These are phyloP conservation scores for Apiotrichum mycotoxinovorans DNA, from an alignment of 1,284 basidiomycete species.

Conservation along the genomic window DNA sequence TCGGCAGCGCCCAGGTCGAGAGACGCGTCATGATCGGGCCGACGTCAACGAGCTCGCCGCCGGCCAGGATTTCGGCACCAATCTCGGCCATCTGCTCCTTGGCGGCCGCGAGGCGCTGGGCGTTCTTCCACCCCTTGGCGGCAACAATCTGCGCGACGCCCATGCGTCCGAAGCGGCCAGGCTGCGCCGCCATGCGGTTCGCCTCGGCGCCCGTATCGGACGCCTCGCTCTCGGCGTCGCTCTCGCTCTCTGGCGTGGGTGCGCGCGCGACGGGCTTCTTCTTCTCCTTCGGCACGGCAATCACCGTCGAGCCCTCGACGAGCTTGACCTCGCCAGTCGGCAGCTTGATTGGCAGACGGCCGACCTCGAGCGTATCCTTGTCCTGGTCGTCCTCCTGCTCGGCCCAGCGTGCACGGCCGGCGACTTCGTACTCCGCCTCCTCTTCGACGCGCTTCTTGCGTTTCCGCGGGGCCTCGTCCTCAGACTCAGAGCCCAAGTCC, in stretches of 20 bases:
- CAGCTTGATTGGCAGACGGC: slow-evolving; percentile 79
- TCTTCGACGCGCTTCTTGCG: slow-evolving; percentile 32
- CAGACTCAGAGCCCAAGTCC: slow-evolving; percentile 20
- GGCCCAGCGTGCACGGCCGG: slow-evolving; percentile 33
- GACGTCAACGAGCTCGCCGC: slow-evolving; percentile 54
- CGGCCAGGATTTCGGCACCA: slow-evolving; percentile 82
- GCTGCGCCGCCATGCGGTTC: slow-evolving; percentile 38
- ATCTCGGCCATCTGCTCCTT: slow-evolving; percentile 85
- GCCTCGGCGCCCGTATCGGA: slow-evolving; percentile 53
- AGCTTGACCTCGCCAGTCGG: slow-evolving; percentile 67
- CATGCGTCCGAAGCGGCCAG: slow-evolving; percentile 67
- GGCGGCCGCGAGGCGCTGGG: slow-evolving; percentile 66
- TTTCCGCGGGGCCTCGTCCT: slow-evolving; percentile 19
- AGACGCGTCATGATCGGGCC: slow-evolving; percentile 78
- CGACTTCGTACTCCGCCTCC: slow-evolving; percentile 45
- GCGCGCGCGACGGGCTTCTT: slow-evolving; percentile 46
- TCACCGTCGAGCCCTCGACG: slow-evolving; percentile 47
- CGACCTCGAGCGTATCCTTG: slow-evolving; percentile 53
- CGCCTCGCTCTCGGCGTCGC: slow-evolving; percentile 51
- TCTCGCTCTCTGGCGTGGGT: slow-evolving; percentile 50
- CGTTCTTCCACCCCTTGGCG: slow-evolving; percentile 57
- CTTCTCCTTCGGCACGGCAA: slow-evolving; percentile 49
- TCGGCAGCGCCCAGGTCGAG: slow-evolving; percentile 72
- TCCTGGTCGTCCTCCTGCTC: slow-evolving; percentile 28
- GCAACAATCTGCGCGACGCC: slow-evolving; percentile 71